These are phyloP conservation scores for Pseudocercospora fuligena DNA, from an alignment of 2,329 filamentous ascomycete species.

Conservation along the genomic window DNA sequence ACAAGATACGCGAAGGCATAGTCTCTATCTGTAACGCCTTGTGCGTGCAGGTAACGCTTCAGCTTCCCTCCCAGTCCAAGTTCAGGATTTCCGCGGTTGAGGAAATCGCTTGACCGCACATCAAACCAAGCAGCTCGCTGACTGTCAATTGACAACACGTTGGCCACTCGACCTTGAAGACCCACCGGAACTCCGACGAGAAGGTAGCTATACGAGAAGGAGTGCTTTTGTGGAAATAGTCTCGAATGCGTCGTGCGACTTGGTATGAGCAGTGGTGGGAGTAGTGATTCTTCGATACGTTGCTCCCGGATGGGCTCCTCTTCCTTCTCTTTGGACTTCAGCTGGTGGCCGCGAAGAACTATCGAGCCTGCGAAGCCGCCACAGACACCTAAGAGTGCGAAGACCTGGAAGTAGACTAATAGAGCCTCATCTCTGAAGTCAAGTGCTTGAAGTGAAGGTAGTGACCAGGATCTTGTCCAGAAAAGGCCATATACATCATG, in stretches of 20 bases:
- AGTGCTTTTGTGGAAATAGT: conserved; percentile 69
- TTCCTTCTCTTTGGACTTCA: conserved; percentile 22
- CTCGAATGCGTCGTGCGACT: conserved; percentile 68
- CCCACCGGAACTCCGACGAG: conserved; percentile 70
- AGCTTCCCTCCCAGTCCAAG: conserved; percentile 68
- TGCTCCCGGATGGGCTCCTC: conserved; percentile 24
- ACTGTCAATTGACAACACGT: conserved; percentile 58
- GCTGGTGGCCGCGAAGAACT: conserved; percentile 34
- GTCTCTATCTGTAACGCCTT: conserved; percentile 63
- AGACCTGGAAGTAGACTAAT: conserved; percentile 34
- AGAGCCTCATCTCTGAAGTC: conserved; percentile 27
- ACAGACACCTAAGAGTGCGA: conserved; percentile 37
- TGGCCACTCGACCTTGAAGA: conserved; percentile 61
- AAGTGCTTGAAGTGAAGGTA: conserved; percentile 16
- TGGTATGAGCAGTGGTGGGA: conserved; percentile 64
- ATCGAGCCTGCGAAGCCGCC: conserved; percentile 38
- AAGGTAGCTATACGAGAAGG: conserved; percentile 73
- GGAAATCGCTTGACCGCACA: conserved; percentile 64
- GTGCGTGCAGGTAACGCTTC: conserved; percentile 57
- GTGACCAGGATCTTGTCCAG: conserved; percentile 32
- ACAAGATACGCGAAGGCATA: conserved; percentile 74
- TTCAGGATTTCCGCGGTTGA: conserved; percentile 58
- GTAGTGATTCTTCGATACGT: conserved; percentile 39
- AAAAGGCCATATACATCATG: conserved; percentile 33
- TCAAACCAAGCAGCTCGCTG: conserved; percentile 59